A percentile compares a stretch with the other conserved stretches of the same genome.
These are phyloP conservation scores for Penicillium parvum DNA, from an alignment of 495 filamentous ascomycete species.

Conservation along the genomic window DNA sequence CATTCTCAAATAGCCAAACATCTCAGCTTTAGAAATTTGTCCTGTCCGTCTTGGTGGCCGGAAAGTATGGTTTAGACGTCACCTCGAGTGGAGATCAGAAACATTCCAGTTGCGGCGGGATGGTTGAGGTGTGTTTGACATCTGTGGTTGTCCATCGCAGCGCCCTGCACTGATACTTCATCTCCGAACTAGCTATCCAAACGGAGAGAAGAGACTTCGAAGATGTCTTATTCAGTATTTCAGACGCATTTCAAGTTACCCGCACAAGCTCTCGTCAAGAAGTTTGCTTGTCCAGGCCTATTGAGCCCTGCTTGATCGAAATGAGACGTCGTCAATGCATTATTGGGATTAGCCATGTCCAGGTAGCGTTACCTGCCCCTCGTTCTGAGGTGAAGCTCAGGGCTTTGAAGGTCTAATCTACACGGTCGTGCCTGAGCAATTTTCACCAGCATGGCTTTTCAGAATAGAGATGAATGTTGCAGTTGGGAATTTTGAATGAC, in stretches of 20 bases:
- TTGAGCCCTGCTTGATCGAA: background rate
- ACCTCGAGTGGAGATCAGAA: background rate
- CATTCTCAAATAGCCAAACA: too few species aligned
- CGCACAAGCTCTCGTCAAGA: too few species aligned
- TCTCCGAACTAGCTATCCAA: background rate
- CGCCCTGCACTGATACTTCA: background rate
- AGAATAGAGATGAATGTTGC: too few species aligned
- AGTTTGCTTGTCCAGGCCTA: too few species aligned
- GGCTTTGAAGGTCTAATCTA: background rate
- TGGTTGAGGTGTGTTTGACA: background rate
- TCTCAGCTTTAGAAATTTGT: too few species aligned
- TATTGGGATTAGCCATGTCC: too few species aligned
- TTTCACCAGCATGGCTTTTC: background rate
- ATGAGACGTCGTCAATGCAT: background rate
- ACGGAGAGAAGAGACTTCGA: too few species aligned
- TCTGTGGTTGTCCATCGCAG: slow-evolving; percentile 1
- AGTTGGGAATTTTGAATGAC: background rate
- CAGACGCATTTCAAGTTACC: too few species aligned
- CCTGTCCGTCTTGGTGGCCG: too few species aligned
- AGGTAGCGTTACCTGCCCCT: too few species aligned
- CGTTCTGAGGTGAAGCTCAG: background rate
- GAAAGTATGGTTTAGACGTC: too few species aligned
- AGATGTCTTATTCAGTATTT: too few species aligned
- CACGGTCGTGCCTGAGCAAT: background rate
- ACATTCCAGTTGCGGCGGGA: slow-evolving; percentile 13